Evolutionary conservation across 345 rosid genomes (phyloP).

Genomic region (Euphorbia pulcherrima): DNA sequence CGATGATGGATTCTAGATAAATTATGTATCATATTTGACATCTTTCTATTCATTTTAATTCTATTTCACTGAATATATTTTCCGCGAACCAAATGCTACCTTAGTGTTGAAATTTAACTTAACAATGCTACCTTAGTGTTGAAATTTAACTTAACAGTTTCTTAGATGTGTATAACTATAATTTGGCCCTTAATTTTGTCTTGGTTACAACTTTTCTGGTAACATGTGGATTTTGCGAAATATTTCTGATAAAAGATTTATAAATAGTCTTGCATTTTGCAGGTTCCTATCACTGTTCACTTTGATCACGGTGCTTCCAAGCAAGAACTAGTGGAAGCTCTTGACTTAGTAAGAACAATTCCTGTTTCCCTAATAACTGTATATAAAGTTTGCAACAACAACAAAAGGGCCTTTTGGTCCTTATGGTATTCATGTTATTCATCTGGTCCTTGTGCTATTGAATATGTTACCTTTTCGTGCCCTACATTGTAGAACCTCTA

Average conservation of each 20-base stretch:
- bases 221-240: background rate
- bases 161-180: background rate
- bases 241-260: background rate
- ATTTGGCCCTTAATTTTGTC: background rate
- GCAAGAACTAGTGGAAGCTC: constrained; percentile 72
- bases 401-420: no score
- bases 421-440: no score
- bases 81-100: no score
- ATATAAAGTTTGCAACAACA: background rate
- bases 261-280: constrained; percentile 21
- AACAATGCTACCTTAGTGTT: no score
- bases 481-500: no score
- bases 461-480: no score
- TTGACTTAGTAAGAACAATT: constrained; percentile 56
- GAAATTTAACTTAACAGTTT: background rate
- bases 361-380: background rate
- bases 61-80: no score
- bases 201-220: background rate
- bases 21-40: no score
- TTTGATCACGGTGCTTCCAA: constrained; percentile 89
- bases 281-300: constrained; percentile 93
- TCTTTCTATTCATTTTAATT: no score
- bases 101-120: no score
- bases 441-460: no score
- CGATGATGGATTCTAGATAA: no score